Conservation (phyloP, 2,329 filamentous ascomycete species). For the Colletotrichum liriopes region DNA sequence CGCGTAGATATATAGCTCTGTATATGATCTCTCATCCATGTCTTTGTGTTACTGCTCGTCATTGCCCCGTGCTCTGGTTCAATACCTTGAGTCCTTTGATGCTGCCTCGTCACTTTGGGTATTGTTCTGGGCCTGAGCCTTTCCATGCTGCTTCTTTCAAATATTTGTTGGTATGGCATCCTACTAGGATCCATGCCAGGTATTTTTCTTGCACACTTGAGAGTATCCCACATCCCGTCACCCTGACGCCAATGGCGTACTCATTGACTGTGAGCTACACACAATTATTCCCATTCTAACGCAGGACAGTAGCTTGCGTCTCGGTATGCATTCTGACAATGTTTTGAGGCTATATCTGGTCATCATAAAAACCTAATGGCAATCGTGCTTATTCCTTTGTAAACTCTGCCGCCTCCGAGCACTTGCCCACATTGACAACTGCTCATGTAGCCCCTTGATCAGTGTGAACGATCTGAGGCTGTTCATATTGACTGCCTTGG, state of each 20-base stretch:
- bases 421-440: too few relatives aligned
- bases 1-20: constrained; percentile 61
- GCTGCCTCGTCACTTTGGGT: background rate
- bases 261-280: background rate
- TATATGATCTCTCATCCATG: constrained; percentile 56
- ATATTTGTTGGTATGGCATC: too few relatives aligned
- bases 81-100: background rate
- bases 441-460: too few relatives aligned
- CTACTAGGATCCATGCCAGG: too few relatives aligned
- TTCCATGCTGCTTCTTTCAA: background rate
- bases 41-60: background rate
- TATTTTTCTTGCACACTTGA: too few relatives aligned
- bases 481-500: too few relatives aligned
- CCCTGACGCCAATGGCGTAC: too few relatives aligned
- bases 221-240: too few relatives aligned
- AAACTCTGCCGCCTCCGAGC: too few relatives aligned
- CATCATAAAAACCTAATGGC: too few relatives aligned
- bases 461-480: too few relatives aligned
- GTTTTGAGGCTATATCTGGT: background rate
- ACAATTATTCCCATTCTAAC: background rate
- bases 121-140: background rate
- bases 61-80: background rate
- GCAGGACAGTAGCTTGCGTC: background rate
- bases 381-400: too few relatives aligned
- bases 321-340: background rate